Evolutionary conservation across 352 stramenopile species (phyloP).

Genomic region (Aphanomyces stellatus): DNA sequence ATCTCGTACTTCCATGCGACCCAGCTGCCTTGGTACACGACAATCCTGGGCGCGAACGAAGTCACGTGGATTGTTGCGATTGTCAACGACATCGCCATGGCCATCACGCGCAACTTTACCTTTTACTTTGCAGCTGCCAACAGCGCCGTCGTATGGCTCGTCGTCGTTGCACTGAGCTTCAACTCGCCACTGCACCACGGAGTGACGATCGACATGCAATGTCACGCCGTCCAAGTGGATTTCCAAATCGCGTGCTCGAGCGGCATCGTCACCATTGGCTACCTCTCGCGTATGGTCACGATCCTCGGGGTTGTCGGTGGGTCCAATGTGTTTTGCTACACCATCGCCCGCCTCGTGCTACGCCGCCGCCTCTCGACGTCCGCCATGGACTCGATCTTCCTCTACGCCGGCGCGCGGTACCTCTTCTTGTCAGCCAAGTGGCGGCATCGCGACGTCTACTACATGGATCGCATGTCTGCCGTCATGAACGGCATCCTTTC

Average conservation of each 20-base stretch:
- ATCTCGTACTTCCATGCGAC: not conserved
- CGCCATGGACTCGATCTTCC: no score
- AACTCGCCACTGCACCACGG: not conserved
- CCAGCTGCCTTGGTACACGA: conserved; percentile 6
- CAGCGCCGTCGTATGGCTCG: not conserved
- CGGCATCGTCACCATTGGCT: not conserved
- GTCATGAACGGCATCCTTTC: no score
- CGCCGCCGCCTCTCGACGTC: no score
- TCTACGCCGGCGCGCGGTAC: no score
- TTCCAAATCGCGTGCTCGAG: not conserved
- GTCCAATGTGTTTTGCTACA: not conserved
- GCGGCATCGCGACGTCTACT: no score
- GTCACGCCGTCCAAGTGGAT: not conserved
- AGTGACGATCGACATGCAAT: not conserved
- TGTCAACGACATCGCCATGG: not conserved
- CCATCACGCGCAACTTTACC: not conserved
- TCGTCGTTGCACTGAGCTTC: not conserved
- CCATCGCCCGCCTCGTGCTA: not conserved
- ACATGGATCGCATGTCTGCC: no score
- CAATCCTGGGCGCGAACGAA: not conserved
- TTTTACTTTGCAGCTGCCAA: conserved; percentile 3
- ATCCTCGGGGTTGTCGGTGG: not conserved
- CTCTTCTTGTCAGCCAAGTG: no score
- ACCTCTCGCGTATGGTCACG: not conserved
- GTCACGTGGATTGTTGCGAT: conserved; percentile 4